These are phyloP conservation scores for Ustilago loliicola DNA, from an alignment of 1,284 basidiomycete genomes.

Conservation along the genomic window DNA sequence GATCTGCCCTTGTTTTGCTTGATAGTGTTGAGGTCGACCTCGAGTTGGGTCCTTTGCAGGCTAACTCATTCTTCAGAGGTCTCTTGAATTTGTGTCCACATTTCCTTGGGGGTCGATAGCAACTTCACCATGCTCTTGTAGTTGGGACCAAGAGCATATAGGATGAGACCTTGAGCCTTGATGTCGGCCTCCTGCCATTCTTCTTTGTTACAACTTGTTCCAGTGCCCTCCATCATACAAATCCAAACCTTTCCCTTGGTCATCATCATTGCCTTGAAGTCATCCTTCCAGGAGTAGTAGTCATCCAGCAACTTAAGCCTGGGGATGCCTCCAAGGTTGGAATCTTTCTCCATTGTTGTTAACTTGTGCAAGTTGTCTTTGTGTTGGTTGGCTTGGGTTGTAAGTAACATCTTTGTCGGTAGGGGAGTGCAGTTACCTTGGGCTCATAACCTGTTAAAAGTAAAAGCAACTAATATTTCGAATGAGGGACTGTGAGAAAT, in stretches of 20 bases:
- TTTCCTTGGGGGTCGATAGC: background rate
- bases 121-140: background rate
- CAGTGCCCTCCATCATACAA: background rate
- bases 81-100: background rate
- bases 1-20: background rate
- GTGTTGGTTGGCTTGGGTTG: no score
- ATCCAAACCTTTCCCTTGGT: background rate
- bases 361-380: no score
- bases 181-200: background rate
- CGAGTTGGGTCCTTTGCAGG: background rate
- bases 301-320: slow-evolving; percentile 1
- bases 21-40: background rate
- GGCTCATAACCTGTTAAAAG: no score
- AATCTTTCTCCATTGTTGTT: no score
- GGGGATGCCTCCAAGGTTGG: no score
- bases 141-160: background rate
- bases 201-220: slow-evolving; percentile 1
- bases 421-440: no score
- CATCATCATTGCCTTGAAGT: background rate
- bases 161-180: background rate
- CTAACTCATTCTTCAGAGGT: background rate
- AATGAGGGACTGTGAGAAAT: no score
- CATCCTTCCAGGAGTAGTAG: background rate
- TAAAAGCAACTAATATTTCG: no score
- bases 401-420: no score